Conservation (phyloP, 306 rosid genomes). For the Delonix regia region DNA sequence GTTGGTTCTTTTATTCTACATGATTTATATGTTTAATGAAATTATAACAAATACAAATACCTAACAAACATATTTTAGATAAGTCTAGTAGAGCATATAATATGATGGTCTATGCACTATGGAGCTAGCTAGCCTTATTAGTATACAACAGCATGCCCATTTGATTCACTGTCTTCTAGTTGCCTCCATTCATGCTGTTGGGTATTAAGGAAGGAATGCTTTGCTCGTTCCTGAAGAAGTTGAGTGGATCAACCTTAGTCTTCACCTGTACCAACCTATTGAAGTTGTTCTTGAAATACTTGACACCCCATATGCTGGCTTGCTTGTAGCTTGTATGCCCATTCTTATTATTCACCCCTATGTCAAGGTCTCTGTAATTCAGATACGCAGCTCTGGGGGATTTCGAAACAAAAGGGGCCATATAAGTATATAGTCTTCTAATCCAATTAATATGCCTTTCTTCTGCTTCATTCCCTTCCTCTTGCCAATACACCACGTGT, state of each 20-base stretch:
- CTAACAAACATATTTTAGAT: neutral
- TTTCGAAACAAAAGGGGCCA: slow-evolving; percentile 33
- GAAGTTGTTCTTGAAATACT: slow-evolving; percentile 40
- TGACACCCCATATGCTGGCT: slow-evolving; percentile 29
- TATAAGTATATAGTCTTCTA: slow-evolving; percentile 27
- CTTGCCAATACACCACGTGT: slow-evolving; percentile 13
- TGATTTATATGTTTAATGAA: neutral
- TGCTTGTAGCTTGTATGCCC: neutral
- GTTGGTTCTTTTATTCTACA: no score
- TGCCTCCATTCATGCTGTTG: neutral
- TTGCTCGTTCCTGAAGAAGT: slow-evolving; percentile 40
- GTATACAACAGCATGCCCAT: neutral
- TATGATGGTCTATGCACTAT: neutral
- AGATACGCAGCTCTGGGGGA: slow-evolving; percentile 35
- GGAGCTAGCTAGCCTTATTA: neutral
- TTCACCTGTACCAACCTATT: slow-evolving; percentile 29
- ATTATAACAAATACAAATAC: no score
- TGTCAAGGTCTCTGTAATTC: slow-evolving; percentile 41
- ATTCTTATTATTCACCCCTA: slow-evolving; percentile 5
- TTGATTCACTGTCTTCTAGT: neutral
- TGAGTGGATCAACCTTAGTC: slow-evolving; percentile 37
- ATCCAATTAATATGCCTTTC: slow-evolving; percentile 31
- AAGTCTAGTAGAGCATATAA: neutral
- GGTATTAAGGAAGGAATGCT: slow-evolving; percentile 28
- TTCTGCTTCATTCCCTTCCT: slow-evolving; percentile 32